Conservation (phyloP, 2,329 filamentous ascomycete species). For the Exserohilum turcica region DNA sequence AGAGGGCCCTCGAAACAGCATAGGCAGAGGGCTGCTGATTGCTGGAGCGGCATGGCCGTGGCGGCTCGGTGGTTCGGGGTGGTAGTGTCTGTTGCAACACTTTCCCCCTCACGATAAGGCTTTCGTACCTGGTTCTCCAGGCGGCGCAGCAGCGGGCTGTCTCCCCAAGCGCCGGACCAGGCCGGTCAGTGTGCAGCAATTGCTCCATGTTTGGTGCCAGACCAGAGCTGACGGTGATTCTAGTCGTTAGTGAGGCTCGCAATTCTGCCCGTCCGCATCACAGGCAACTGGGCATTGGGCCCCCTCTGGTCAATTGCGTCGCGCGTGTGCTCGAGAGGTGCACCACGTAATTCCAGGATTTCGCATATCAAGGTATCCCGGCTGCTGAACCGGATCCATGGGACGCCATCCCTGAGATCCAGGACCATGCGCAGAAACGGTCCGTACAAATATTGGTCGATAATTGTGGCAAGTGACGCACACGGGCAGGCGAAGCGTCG, state of each 20-base stretch:
- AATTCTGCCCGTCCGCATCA: neutral
- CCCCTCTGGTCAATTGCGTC: neutral
- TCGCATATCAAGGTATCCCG: constrained; percentile 1
- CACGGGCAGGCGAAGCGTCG: neutral
- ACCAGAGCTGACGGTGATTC: neutral
- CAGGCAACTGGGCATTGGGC: neutral
- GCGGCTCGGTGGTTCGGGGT: neutral
- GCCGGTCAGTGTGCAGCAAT: neutral
- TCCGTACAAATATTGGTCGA: constrained; percentile 4
- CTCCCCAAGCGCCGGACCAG: neutral
- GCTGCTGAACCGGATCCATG: neutral
- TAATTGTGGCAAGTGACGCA: neutral
- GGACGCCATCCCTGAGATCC: constrained; percentile 4
- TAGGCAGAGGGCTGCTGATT: neutral
- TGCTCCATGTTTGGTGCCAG: neutral
- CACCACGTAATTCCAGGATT: neutral
- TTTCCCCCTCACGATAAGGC: neutral
- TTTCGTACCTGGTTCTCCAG: neutral
- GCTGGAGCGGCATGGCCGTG: neutral
- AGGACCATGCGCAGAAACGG: neutral
- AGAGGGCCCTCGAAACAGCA: neutral
- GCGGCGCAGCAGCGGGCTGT: neutral
- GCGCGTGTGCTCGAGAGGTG: constrained; percentile 4
- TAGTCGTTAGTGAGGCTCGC: neutral
- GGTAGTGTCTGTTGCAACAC: neutral